Evolutionary conservation across 495 filamentous ascomycete genomes (phyloP).

Genomic region (Penicillium parvum): DNA sequence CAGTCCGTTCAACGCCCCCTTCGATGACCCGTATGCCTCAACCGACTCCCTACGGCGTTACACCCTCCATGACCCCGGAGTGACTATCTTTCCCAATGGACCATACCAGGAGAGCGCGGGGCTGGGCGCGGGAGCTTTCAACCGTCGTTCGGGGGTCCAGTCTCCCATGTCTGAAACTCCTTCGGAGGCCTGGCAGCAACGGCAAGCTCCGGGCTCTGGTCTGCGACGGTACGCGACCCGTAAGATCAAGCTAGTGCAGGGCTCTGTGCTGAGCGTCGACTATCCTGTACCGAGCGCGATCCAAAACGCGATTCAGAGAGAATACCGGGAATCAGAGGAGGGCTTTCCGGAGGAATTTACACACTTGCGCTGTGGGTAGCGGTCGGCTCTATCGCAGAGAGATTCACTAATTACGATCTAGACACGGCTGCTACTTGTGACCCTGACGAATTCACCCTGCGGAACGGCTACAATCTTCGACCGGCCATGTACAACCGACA

Average conservation of each 20-base stretch:
- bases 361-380: constrained; percentile 85
- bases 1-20: constrained; percentile 54
- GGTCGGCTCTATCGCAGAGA: too few relatives aligned
- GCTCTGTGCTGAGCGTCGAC: constrained; percentile 91
- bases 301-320: constrained; percentile 90
- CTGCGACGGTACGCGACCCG: constrained; percentile 87
- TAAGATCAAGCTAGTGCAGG: constrained; percentile 94
- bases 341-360: constrained; percentile 78
- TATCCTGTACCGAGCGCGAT: constrained; percentile 97
- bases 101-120: constrained; percentile 52
- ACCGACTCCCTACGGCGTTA: constrained; percentile 36
- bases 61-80: constrained; percentile 33
- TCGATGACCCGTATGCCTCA: constrained; percentile 74
- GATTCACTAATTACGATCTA: constrained; percentile 20
- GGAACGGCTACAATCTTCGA: constrained; percentile 97
- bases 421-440: constrained; percentile 97
- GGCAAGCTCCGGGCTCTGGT: constrained; percentile 63
- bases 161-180: constrained; percentile 35
- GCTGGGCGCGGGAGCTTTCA: constrained; percentile 44
- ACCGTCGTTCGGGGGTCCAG: constrained; percentile 18
- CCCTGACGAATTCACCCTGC: constrained; percentile 95
- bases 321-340: constrained; percentile 83
- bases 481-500: constrained; percentile 99
- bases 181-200: constrained; percentile 74
- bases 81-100: constrained; percentile 38